A percentile compares a stretch with the other conserved stretches of the same genome.
Conservation (phyloP, 768 basidiomycete genomes). For the Serendipita sp. region DNA sequence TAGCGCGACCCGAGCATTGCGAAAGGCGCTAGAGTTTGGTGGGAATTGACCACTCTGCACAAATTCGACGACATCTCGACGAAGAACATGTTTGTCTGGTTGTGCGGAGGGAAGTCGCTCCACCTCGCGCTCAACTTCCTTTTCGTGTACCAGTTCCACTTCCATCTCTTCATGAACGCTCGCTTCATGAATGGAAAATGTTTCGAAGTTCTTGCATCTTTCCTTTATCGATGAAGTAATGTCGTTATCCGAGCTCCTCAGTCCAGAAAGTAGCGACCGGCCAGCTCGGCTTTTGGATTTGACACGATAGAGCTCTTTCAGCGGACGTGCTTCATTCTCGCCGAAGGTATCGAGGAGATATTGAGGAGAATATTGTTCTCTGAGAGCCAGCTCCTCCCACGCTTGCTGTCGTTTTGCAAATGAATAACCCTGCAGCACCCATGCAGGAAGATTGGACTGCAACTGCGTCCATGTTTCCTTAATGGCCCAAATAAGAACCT, state of each 20-base stretch:
- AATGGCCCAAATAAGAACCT: slow-evolving; percentile 31
- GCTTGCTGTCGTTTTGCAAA: slow-evolving; percentile 16
- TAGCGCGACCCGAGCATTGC: background rate
- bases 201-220: background rate
- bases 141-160: slow-evolving; percentile 16
- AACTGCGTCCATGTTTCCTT: slow-evolving; percentile 28
- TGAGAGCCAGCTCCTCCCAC: slow-evolving; percentile 11
- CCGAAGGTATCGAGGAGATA: slow-evolving; percentile 9
- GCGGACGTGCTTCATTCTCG: slow-evolving; percentile 5
- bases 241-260: background rate
- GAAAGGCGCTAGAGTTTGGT: background rate
- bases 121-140: slow-evolving; percentile 15
- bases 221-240: background rate
- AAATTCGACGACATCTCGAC: slow-evolving; percentile 17
- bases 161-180: slow-evolving; percentile 6
- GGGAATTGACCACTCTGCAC: slow-evolving; percentile 9
- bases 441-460: slow-evolving; percentile 23
- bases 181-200: background rate
- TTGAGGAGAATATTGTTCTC: slow-evolving; percentile 8
- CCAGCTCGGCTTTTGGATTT: background rate
- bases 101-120: background rate
- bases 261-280: background rate
- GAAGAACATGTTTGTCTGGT: background rate
- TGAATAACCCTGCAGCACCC: slow-evolving; percentile 27
- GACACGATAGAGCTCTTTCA: slow-evolving; percentile 5